Percentiles rank a stretch among this genome's conserved stretches.
Conservation (phyloP, 2,329 filamentous ascomycete genomes). For the Colletotrichum sojae region DNA sequence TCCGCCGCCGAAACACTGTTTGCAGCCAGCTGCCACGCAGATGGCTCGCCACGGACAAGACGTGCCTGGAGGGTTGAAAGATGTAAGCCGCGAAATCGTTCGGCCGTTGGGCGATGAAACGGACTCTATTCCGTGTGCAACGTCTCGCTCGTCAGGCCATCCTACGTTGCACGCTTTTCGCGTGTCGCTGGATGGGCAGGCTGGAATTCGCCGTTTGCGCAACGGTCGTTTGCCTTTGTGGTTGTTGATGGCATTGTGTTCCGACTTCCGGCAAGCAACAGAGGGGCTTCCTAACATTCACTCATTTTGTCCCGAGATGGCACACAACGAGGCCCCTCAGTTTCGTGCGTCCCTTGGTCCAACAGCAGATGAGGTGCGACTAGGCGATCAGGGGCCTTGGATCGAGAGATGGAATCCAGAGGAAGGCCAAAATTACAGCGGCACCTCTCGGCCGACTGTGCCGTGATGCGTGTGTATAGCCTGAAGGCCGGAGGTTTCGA, state of each 20-base stretch:
- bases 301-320: no score
- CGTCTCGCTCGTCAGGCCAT: background rate
- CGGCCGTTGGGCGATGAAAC: background rate
- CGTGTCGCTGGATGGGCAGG: no score
- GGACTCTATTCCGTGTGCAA: conserved; percentile 4
- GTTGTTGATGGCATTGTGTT: no score
- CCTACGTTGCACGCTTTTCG: no score
- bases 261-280: no score
- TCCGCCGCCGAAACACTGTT: conserved; percentile 17
- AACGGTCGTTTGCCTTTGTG: no score
- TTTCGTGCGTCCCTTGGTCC: no score
- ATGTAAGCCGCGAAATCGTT: background rate
- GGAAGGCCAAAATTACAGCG: background rate
- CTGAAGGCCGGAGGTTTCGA: conserved; percentile 15
- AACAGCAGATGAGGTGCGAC: no score
- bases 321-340: no score
- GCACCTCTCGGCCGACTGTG: conserved; percentile 20
- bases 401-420: background rate
- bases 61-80: background rate
- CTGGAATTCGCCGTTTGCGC: no score
- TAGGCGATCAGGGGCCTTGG: background rate
- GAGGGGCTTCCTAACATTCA: no score
- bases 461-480: background rate
- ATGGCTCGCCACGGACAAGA: background rate
- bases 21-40: background rate